Conservation (phyloP, 2,329 filamentous ascomycete species). For the Botrytis byssoidea region DNA sequence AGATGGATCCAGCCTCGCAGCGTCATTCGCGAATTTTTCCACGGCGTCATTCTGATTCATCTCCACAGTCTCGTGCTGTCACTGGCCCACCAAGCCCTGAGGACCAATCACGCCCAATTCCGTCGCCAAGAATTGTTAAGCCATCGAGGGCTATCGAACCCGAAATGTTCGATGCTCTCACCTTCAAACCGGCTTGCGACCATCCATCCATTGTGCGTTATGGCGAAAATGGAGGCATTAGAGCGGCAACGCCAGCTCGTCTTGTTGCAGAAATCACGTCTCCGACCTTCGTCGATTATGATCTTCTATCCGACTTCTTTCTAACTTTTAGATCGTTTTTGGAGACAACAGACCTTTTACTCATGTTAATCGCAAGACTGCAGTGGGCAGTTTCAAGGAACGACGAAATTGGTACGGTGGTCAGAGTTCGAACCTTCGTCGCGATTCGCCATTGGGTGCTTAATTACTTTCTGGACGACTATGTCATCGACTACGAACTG, state of each 20-base stretch:
- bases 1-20: constrained; percentile 29
- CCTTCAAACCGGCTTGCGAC: constrained; percentile 75
- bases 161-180: constrained; percentile 78
- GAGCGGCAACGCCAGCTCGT: constrained; percentile 84
- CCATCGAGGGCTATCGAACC: constrained; percentile 56
- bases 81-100: constrained; percentile 25
- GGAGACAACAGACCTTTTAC: constrained; percentile 70
- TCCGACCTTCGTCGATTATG: constrained; percentile 92
- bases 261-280: constrained; percentile 96
- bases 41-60: constrained; percentile 38
- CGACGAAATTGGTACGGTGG: constrained; percentile 86
- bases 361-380: constrained; percentile 80
- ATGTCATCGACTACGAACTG: constrained; percentile 71
- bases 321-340: constrained; percentile 90
- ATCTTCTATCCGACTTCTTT: constrained; percentile 96
- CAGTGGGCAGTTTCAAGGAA: constrained; percentile 79
- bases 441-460: constrained; percentile 95
- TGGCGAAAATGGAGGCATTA: constrained; percentile 70
- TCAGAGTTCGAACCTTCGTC: constrained; percentile 94
- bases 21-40: constrained; percentile 32
- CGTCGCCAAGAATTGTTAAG: constrained; percentile 27
- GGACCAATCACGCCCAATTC: constrained; percentile 21
- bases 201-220: constrained; percentile 81
- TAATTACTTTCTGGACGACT: constrained; percentile 97
- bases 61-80: constrained; percentile 30